Evolutionary conservation across 1,139 yeast species (phyloP), one percentile per base, ranked within the genome.

Genomic region (Pneumocystis murina): DNA sequence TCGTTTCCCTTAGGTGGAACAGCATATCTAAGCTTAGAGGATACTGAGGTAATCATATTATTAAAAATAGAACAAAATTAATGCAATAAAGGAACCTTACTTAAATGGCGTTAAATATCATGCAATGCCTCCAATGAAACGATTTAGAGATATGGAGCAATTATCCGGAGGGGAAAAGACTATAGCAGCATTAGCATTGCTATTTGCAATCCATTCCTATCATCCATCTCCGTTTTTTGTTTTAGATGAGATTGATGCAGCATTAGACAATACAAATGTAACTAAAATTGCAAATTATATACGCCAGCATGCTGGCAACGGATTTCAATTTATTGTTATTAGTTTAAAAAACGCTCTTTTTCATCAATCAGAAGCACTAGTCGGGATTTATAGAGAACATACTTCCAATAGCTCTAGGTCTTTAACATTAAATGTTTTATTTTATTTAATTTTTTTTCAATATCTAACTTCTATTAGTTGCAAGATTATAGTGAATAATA

Each of bases 101-200:
- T 75, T 81, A 59, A 83, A 84, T 0, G 98, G 97, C 1, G 80
- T 90, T 63, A 86, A 84, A 69, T 94, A 89, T 71, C 95, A 90
- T 72, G 96, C 96, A 0, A 91, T 91, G 86, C 97, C 98, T 0
- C 98, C 98, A 12, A 81, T 87, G 83, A 94, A 92, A 71, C 79
- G 97, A 69, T 92, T 90, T 73, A 81, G 94, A 70, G 97, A 89
- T 69, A 91, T 92, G 90, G 96, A 89, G 66, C 82, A 87, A 66
- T 78, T 92, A 16, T 89, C 97, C 0, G 99, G 98, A 62, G 99
- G 99, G 62, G 98, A 92, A 72, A 90, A 91, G 73, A 88, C 97
- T 1, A 86, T 92, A 75, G 98, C 98, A 0, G 98, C 98, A 0
- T 78, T 92, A 68, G 97, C 97, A 0, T 77, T 92, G 67, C 75